Evolutionary conservation across 805 yeast species (phyloP).

Genomic region (Candida ficus): DNA sequence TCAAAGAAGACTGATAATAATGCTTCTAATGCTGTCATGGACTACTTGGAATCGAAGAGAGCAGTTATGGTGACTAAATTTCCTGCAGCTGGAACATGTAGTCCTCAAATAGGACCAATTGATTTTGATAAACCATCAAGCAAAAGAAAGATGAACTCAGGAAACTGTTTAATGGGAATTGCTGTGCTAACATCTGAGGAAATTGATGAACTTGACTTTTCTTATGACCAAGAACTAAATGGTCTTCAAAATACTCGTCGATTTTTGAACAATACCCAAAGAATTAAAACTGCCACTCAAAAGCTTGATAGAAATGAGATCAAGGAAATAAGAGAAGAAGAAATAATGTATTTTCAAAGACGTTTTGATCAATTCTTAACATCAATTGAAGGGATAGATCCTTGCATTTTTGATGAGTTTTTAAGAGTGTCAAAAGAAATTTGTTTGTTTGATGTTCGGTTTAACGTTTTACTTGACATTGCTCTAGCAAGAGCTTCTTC

Average conservation of each 20-base stretch:
- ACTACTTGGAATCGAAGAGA: background rate
- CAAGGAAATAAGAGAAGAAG: background rate
- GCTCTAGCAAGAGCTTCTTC: background rate
- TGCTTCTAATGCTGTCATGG: too few relatives aligned
- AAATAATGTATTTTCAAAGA: background rate
- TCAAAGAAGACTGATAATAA: too few relatives aligned
- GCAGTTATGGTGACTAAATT: constrained; percentile 2
- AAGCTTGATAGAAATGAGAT: background rate
- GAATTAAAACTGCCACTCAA: constrained; percentile 1
- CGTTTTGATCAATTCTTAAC: background rate
- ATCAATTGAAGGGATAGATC: background rate
- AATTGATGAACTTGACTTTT: constrained; percentile 3
- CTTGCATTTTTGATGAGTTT: background rate
- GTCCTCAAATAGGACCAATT: constrained; percentile 2
- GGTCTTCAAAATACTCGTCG: constrained; percentile 4
- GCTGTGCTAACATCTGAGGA: constrained; percentile 3
- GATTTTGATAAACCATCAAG: background rate
- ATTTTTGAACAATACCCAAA: constrained; percentile 2
- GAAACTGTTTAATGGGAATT: constrained; percentile 2
- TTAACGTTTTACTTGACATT: background rate
- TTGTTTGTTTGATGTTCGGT: constrained; percentile 4
- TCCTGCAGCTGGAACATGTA: constrained; percentile 4
- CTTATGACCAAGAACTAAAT: constrained; percentile 3
- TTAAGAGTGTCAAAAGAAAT: background rate
- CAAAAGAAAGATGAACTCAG: background rate